These are phyloP conservation scores for Dipteronia sinensis DNA, from an alignment of 345 rosid genomes.

Conservation along the genomic window DNA sequence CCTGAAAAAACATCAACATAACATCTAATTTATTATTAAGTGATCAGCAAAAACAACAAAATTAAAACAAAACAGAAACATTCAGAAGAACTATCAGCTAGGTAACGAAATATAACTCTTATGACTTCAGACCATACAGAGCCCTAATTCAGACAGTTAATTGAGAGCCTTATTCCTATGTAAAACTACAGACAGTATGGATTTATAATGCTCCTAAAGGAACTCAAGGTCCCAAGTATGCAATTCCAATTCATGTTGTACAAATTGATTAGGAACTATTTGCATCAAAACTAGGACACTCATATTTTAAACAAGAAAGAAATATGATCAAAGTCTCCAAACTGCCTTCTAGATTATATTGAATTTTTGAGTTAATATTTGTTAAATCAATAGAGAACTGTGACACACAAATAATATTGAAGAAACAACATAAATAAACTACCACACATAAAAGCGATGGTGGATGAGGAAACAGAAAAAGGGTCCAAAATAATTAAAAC, in stretches of 20 bases:
- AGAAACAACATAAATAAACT: background rate
- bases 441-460: background rate
- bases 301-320: too few relatives aligned
- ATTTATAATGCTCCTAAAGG: background rate
- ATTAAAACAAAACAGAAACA: background rate
- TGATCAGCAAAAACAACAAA: background rate
- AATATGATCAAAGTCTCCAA: background rate
- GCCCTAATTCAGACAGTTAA: background rate
- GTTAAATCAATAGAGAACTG: background rate
- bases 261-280: background rate
- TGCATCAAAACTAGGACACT: background rate
- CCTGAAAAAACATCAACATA: slow-evolving; percentile 46
- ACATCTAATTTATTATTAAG: background rate
- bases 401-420: background rate
- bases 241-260: background rate
- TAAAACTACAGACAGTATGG: background rate
- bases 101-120: background rate
- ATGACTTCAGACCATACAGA: background rate
- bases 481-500: background rate
- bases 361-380: background rate
- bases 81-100: background rate
- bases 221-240: background rate
- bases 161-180: background rate
- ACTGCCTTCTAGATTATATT: background rate
- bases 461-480: background rate